Base-by-base conservation (phyloP, 164 flowering plant species). In the Umbellularia californica region DNA sequence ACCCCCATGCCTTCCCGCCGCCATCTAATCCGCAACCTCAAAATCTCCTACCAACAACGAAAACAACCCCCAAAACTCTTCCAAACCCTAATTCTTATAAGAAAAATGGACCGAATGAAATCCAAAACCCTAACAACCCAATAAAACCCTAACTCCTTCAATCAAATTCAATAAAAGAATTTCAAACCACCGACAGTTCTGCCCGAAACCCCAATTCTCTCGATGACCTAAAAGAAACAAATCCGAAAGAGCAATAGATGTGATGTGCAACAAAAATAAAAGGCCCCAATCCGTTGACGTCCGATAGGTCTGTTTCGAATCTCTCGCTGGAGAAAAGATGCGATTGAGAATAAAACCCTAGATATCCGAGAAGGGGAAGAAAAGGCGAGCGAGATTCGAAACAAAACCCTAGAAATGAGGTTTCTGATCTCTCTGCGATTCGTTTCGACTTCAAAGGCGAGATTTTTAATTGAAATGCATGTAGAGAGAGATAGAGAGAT, bases 1-100 rank as follows among this genome's bases (percentile, higher is more conserved):
- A 58, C 85, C 85, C 55, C 87, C 93, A 83, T 84, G 84, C 58
- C 90, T 87, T 82, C 96, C 95, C 64, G 92, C 90, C 27, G 94
- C 98, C 98, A 93, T 93, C 30, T 71, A 83, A 47, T 69, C 64
- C 70, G 58, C 52, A 50, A 64, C 30, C 74, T 3, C 47, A 3
- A 71, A 71, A 27, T 52, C 69, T 35, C 19, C 17, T 17, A 33
- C 28, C 28, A 28, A 28, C 50, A 67, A 67, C 22, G 15, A n/a
- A 17, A 30, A 67, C 20, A 22, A 12, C 14, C 5, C 63, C 47
- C 47, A 41, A 41, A 25, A 25, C 68, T 10, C 9, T 23, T 25
- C 68, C 28, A 65, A 65, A 25, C 68, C 68, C 68, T 65, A 25
- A 24, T 9, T 65, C 68, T 28, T 9, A 9, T 11, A 23, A 20